Base-by-base conservation (phyloP, 441 rosid species). In the Francoa sonchifolia region DNA sequence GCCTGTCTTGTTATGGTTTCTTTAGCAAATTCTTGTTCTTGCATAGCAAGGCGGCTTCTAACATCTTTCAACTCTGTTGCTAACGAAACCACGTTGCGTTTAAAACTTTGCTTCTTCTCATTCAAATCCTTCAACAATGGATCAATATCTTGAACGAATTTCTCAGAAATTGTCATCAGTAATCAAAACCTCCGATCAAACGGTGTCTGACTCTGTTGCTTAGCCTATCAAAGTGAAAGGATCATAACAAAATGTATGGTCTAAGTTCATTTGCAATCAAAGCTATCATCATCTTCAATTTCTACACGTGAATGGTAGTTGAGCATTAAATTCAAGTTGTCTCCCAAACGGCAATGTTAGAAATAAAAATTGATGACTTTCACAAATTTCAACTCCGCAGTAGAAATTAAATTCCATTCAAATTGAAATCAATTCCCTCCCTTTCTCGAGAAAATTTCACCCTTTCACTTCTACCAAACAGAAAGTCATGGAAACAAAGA, bases 71-170 rank as follows among this genome's bases (percentile, higher is more conserved):
- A 66, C 67, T 86, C 99, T 2, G 77, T 66, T 3, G 93, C 95
- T n/a, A 90, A 68, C 8, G 93, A 80, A 35, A 78, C 93, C 13
- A 90, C 95, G 69, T 86, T 90, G 35, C 71, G 65, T 54, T 85
- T 59, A 41, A 90, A 85, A 60, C 67, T 73, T 47, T 68, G 96
- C 61, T 90, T 90, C 88, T 76, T 90, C 79, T 90, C 99, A 54
- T 78, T 74, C 62, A 82, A 56, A 55, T 86, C 99, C 63, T 73
- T 82, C 72, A 90, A 53, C 47, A 86, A 33, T 0, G 95, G 99
- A 67, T 90, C 99, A 31, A 73, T 54, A 22, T 74, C 85, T 48
- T 78, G 60, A 6, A 57, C 31, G 1, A 55, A 42, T 30, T 21
- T 59, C 46, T 64, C 73, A 25, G 52, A 33, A 54, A 55, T 50